Evolutionary conservation across 768 basidiomycete species (phyloP).

Genomic region (Trametes meyenii): DNA sequence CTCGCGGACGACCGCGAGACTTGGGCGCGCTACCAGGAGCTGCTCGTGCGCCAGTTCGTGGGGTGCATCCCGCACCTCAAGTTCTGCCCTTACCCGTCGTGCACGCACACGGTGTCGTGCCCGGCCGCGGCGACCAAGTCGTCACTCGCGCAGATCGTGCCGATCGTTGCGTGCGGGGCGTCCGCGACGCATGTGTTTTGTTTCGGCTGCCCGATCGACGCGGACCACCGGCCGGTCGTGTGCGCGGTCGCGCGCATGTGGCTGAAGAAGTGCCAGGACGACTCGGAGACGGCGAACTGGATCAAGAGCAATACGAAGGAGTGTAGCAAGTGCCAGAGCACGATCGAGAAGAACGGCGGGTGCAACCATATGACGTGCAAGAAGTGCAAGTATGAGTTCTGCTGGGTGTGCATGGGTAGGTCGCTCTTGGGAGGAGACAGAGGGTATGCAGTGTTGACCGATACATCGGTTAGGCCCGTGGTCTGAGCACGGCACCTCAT

Average conservation of each 20-base stretch:
- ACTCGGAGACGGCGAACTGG: conserved; percentile 99
- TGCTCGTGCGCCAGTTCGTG: conserved; percentile 90
- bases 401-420: conserved; percentile 98
- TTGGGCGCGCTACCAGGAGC: conserved; percentile 78
- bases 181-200: conserved; percentile 77
- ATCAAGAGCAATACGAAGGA: conserved; percentile 99
- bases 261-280: conserved; percentile 96
- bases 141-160: conserved; percentile 77
- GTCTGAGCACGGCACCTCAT: conserved; percentile 95
- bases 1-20: conserved; percentile 58
- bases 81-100: conserved; percentile 95
- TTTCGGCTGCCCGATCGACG: conserved; percentile 89
- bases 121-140: conserved; percentile 75
- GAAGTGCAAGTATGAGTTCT: conserved; percentile 98
- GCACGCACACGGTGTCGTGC: conserved; percentile 94
- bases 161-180: conserved; percentile 85
- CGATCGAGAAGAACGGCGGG: conserved; percentile 99
- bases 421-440: background rate
- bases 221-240: conserved; percentile 90
- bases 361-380: conserved; percentile 99
- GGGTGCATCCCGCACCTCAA: conserved; percentile 79
- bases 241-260: conserved; percentile 90
- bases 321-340: conserved; percentile 92
- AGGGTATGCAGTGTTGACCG: background rate
- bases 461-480: conserved; percentile 67